Conservation (phyloP, 768 basidiomycete species). For the Ramaria sp. region DNA sequence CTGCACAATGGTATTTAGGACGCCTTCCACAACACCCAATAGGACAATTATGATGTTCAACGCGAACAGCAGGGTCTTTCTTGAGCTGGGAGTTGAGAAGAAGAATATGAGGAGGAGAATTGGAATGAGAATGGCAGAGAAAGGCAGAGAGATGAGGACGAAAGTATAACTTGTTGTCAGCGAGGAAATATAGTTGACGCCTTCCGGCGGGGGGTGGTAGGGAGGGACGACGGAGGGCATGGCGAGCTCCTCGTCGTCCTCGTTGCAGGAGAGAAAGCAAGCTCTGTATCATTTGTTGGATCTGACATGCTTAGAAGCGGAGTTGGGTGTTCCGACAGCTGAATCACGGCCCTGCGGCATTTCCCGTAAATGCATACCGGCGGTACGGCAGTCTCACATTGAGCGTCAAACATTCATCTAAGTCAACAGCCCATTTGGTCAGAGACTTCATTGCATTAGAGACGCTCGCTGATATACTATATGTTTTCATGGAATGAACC, state of each 20-base stretch:
- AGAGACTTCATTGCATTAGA: too few relatives aligned
- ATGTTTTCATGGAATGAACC: too few relatives aligned
- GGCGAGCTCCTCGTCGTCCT: background rate
- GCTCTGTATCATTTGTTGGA: constrained; percentile 1
- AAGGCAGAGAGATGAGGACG: constrained; percentile 21
- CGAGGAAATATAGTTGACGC: constrained; percentile 18
- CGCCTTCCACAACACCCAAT: constrained; percentile 14
- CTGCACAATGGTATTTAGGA: constrained; percentile 14
- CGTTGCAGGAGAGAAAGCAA: background rate
- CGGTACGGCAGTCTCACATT: background rate
- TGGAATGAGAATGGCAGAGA: constrained; percentile 24
- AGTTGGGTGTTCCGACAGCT: background rate
- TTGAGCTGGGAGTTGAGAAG: constrained; percentile 20
- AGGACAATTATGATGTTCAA: constrained; percentile 23
- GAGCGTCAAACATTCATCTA: too few relatives aligned
- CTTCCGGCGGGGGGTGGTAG: constrained; percentile 16
- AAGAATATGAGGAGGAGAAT: constrained; percentile 23
- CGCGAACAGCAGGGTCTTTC: constrained; percentile 22
- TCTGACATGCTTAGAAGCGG: background rate
- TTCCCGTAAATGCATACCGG: background rate
- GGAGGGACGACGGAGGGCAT: background rate
- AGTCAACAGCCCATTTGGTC: too few relatives aligned
- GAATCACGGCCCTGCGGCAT: background rate
- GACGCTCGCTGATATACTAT: too few relatives aligned
- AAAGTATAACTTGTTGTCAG: constrained; percentile 15